Base-by-base conservation (phyloP, 768 basidiomycete species). In the Rhizopogon roseolus region DNA sequence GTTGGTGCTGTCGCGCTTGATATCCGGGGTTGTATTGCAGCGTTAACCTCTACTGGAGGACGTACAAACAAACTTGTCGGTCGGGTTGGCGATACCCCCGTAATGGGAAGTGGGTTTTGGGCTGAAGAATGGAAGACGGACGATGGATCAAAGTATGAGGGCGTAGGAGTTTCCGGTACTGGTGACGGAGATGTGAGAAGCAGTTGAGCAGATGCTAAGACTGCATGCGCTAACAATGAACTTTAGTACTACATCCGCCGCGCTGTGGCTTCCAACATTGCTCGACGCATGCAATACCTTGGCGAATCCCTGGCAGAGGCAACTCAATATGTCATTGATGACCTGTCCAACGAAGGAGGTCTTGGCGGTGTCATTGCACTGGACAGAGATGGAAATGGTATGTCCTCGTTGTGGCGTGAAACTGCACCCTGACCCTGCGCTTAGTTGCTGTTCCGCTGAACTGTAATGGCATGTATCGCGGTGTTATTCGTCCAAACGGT, bases 1-100 rank as follows among this genome's bases (percentile, higher is more conserved):
- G 90, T 93, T 8, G 91, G 91, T 17, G 91, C 91, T 1, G 89
- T 93, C 7, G 90, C 88, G 5, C 72, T 93, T 34, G 91, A 93
- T 63, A 60, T 76, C 6, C 73, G 81, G 22, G 90, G 90, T 0
- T 90, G 89, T 62, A 83, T 93, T 54, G 81, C 84, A 1, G 70
- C 76, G 3, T 71, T 85, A 16, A 93, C 91, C 1, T 91, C 90
- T 1, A 93, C 90, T 0, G 91, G 91, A 37, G 90, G 91, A 1
- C 74, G 73, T 44, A 93, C 89, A 36, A 93, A 93, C 69, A 93
- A 93, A 66, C 76, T 90, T 8, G 85, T 84, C 16, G 90, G 90
- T 6, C 77, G 90, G 5, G 73, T 93, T n/a, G 90, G 90, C 3
- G 91, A 92, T 61, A 93, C 91, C 1, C 90, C 90, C 0, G 66